Conservation (phyloP, 2,329 filamentous ascomycete species). For the Tetracladium maxilliforme region DNA sequence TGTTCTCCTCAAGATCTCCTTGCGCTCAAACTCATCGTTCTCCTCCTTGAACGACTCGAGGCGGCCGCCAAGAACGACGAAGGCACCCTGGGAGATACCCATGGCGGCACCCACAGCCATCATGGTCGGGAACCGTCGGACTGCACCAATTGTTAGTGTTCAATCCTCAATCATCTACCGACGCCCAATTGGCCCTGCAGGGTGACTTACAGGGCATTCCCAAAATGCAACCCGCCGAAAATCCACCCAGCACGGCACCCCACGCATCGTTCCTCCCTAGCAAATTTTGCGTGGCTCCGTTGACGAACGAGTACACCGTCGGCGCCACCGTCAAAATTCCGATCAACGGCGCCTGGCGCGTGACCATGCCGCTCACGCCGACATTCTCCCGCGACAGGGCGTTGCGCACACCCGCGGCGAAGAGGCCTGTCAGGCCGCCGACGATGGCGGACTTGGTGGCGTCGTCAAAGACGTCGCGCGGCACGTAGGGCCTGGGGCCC, state of each 20-base stretch:
- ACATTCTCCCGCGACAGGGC: conserved; percentile 72
- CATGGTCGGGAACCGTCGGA: conserved; percentile 6
- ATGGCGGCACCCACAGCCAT: conserved; percentile 40
- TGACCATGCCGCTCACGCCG: conserved; percentile 67
- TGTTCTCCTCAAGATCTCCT: conserved; percentile 45
- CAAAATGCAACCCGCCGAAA: conserved; percentile 45
- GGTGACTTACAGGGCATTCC: conserved; percentile 40
- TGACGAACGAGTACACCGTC: conserved; percentile 4
- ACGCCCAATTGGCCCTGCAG: conserved; percentile 1
- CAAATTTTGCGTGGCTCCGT: conserved; percentile 39
- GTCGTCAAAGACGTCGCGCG: no score
- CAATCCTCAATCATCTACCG: conserved; percentile 1
- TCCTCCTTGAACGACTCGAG: conserved; percentile 34
- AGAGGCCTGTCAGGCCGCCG: conserved; percentile 51
- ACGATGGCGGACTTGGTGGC: conserved; percentile 53
- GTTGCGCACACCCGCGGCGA: conserved; percentile 72
- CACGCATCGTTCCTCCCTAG: conserved; percentile 52
- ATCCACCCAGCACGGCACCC: conserved; percentile 50
- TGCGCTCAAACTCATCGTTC: conserved; percentile 48
- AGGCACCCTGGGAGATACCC: conserved; percentile 39
- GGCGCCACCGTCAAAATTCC: conserved; percentile 36
- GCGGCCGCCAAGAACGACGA: conserved; percentile 46
- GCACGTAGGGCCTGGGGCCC: no score
- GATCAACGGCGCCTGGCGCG: conserved; percentile 58
- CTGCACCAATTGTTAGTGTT: background rate